These are phyloP conservation scores for Wickerhamomyces chaumierensis DNA, from an alignment of 805 yeast species.

Conservation along the genomic window DNA sequence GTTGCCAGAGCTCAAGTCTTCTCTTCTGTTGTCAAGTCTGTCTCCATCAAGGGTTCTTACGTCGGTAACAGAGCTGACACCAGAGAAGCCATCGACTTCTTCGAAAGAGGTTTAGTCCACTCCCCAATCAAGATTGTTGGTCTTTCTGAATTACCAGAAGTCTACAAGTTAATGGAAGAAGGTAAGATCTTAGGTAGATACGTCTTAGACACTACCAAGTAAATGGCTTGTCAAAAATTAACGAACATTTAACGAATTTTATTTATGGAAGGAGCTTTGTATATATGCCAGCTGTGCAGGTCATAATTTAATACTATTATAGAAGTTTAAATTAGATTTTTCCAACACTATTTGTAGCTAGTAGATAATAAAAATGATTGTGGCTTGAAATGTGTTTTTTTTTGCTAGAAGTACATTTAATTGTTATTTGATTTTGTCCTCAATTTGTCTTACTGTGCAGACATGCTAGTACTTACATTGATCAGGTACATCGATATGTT, in stretches of 20 bases:
- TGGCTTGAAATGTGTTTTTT: too few relatives aligned
- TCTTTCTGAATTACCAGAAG: constrained; percentile 38
- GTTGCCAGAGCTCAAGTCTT: constrained; percentile 34
- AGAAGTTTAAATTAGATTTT: too few relatives aligned
- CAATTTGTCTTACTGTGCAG: too few relatives aligned
- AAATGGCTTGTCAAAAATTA: constrained; percentile 1
- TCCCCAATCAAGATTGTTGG: constrained; percentile 52
- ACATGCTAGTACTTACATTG: too few relatives aligned
- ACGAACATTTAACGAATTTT: neutral
- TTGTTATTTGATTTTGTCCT: too few relatives aligned
- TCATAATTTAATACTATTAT: too few relatives aligned
- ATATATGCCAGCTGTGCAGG: too few relatives aligned
- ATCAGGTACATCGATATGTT: too few relatives aligned
- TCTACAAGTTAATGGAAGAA: constrained; percentile 44
- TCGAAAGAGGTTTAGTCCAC: constrained; percentile 48
- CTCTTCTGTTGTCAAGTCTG: constrained; percentile 36
- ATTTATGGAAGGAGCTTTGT: neutral
- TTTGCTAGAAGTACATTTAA: too few relatives aligned
- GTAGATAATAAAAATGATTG: too few relatives aligned
- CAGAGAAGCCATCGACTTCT: constrained; percentile 60
- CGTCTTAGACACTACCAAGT: constrained; percentile 68
- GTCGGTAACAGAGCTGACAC: constrained; percentile 26
- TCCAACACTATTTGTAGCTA: too few relatives aligned
- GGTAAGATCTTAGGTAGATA: too few relatives aligned
- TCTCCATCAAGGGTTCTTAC: constrained; percentile 29